These are phyloP conservation scores for Hypomyces perniciosus DNA, from an alignment of 2,329 filamentous ascomycete species.

Conservation along the genomic window DNA sequence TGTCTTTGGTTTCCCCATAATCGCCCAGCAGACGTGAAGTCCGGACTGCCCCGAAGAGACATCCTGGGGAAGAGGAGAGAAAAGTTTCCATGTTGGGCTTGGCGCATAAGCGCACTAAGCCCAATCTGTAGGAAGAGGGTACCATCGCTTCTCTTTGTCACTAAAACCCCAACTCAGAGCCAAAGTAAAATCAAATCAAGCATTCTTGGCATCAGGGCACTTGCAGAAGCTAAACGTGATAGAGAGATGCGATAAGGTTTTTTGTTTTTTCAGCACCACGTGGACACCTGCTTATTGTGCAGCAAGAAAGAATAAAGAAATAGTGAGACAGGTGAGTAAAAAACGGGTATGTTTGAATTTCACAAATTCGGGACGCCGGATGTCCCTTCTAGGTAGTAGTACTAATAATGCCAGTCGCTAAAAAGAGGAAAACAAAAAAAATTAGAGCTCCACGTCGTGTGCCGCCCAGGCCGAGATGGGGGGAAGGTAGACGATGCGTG, in stretches of 20 bases:
- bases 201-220: background rate
- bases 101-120: no score
- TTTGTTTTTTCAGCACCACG: background rate
- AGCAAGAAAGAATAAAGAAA: background rate
- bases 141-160: no score
- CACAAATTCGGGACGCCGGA: background rate
- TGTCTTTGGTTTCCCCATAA: no score
- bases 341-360: constrained; percentile 1
- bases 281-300: background rate
- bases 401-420: background rate
- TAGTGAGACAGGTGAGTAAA: background rate
- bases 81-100: no score
- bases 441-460: background rate
- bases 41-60: no score
- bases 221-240: background rate
- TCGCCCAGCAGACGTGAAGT: no score
- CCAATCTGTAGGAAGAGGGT: no score
- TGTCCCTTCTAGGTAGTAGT: background rate
- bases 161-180: no score
- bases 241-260: background rate
- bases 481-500: background rate
- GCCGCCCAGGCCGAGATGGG: background rate
- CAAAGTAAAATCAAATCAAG: no score
- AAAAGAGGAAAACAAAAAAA: background rate
- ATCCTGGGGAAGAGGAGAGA: no score